Evolutionary conservation across 2,329 filamentous ascomycete species (phyloP).

Genomic region (Colletotrichum ledebouriae): DNA sequence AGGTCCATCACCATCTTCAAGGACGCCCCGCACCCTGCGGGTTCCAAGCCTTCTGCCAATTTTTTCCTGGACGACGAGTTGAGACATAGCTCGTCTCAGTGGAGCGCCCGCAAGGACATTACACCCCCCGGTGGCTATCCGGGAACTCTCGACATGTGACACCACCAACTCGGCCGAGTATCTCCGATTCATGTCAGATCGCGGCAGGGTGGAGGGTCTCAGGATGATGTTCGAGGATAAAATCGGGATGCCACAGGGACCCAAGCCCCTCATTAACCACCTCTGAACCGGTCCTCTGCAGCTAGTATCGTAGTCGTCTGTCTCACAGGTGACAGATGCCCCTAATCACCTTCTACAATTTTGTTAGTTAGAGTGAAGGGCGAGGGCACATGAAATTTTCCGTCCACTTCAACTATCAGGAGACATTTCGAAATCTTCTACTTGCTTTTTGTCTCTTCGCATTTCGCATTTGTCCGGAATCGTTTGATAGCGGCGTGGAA

Average conservation of each 20-base stretch:
- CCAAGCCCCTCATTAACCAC: constrained; percentile 53
- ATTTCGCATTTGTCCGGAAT: too few species aligned
- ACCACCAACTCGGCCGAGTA: constrained; percentile 56
- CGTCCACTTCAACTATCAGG: too few species aligned
- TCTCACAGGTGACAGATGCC: too few species aligned
- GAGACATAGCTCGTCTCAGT: constrained; percentile 49
- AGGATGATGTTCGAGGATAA: constrained; percentile 57
- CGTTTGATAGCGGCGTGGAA: too few species aligned
- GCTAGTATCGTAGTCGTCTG: neutral
- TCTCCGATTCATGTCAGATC: constrained; percentile 56
- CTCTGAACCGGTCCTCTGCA: constrained; percentile 7
- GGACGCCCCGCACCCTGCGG: constrained; percentile 62
- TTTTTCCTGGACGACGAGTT: constrained; percentile 58
- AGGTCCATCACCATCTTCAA: constrained; percentile 60
- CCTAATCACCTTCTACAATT: too few species aligned
- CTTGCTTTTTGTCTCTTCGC: too few species aligned
- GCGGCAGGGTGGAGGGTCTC: constrained; percentile 55
- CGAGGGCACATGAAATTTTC: too few species aligned
- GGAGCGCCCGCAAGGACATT: constrained; percentile 54
- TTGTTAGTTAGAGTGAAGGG: too few species aligned
- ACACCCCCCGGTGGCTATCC: constrained; percentile 48
- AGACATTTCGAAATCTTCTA: too few species aligned
- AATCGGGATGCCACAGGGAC: constrained; percentile 57
- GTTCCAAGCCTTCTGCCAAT: constrained; percentile 63
- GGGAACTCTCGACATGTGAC: constrained; percentile 48